Evolutionary conservation across 345 rosid genomes (phyloP), one percentile per base, ranked within the genome.

Genomic region (Dimocarpus longan): DNA sequence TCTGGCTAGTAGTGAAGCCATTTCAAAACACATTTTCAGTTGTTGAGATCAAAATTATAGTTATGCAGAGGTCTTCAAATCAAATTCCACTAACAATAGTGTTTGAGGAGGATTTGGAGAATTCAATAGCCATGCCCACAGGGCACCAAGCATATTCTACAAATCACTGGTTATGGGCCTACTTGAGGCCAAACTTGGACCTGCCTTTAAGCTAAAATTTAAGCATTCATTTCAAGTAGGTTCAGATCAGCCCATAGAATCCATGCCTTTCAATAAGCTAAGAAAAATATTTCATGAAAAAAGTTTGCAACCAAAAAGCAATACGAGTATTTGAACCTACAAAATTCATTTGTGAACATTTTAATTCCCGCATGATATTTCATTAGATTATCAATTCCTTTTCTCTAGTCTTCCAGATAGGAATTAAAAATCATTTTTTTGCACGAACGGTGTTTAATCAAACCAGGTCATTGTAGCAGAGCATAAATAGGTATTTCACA

Each of bases 401-500:
- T 52, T 71, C 9, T 3, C 28, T 4, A 28, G 32, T 48, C 32
- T 37, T 56, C 19, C 10, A 56, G 65, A 26, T 32, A 44, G 42
- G 6, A 71, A 28, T n/a, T 26, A 48, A 63, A 63, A 43, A 13
- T 3, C 22, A 57, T 18, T 1, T 54, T 54, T n/a, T 28, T 54
- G 16, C 12, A 19, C 37, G 46, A 62, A 48, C 32, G 0, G 10
- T 24, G n/a, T 65, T 32, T 37, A 7, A 22, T 65, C n/a, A 19
- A 50, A 22, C 76, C 26, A 50, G 37, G 44, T 43, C 48, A 65
- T 52, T 48, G 39, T 9, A 28, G 78, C 44, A 65, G 5, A 75
- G 71, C 78, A 43, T 66, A 50, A 21, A 66, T 15, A 37, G 52
- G 22, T 54, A 13, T 50, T 66, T 21, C 78, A 76, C 39, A 26